phyloP scores from a whole-genome alignment of 2,329 filamentous ascomycete genomes.

The Tothia fuscella region DNA sequence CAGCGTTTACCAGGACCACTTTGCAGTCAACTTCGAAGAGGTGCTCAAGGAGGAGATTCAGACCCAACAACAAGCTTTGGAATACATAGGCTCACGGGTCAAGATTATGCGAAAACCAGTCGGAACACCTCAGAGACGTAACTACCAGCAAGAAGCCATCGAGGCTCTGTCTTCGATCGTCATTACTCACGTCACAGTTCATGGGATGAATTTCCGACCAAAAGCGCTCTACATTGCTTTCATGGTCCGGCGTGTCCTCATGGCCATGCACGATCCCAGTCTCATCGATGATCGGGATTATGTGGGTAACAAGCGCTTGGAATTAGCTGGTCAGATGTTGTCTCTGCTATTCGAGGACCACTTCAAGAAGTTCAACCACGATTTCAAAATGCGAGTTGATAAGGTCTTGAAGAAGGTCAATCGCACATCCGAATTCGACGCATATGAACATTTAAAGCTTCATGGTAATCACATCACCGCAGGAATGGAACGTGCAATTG shows the following conservation, averaged over 20 bases:
- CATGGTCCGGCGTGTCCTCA: constrained; percentile 92
- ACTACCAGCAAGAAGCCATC: constrained; percentile 80
- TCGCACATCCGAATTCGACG: constrained; percentile 77
- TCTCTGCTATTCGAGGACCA: constrained; percentile 92
- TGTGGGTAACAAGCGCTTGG: constrained; percentile 91
- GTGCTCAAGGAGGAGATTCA: constrained; percentile 71
- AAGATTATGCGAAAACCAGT: constrained; percentile 67
- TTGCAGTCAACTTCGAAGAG: constrained; percentile 90
- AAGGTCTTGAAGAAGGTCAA: constrained; percentile 92
- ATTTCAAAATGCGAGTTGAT: constrained; percentile 88
- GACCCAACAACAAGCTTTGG: constrained; percentile 89
- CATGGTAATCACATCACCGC: constrained; percentile 80
- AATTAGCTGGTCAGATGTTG: constrained; percentile 86
- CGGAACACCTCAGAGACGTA: constrained; percentile 46
- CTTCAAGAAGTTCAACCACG: constrained; percentile 87
- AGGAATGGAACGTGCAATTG: constrained; percentile 91
- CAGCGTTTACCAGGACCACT: constrained; percentile 83
- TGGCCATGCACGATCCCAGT: constrained; percentile 81
- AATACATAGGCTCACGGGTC: constrained; percentile 77
- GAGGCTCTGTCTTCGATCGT: constrained; percentile 88
- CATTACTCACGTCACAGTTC: constrained; percentile 86
- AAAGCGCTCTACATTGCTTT: constrained; percentile 94
- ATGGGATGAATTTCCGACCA: constrained; percentile 87
- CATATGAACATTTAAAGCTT: constrained; percentile 69
- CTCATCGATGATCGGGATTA: constrained; percentile 95